A percentile compares a stretch with the other conserved stretches of the same genome.
These are phyloP conservation scores for Curvularia hawaiiensis DNA, from an alignment of 2,329 filamentous ascomycete genomes.

Conservation along the genomic window DNA sequence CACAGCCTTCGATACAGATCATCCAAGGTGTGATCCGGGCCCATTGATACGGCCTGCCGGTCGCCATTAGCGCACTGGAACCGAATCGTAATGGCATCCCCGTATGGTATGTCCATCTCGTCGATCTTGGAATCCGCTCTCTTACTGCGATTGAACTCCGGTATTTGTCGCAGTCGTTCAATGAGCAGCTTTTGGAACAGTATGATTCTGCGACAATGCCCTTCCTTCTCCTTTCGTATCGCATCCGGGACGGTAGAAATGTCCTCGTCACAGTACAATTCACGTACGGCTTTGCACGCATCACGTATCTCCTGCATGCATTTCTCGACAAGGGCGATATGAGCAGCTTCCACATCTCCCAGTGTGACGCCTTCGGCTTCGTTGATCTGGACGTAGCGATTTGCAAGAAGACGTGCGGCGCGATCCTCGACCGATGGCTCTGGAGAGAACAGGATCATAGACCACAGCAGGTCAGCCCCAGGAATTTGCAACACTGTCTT, in stretches of 20 bases:
- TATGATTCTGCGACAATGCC: constrained; percentile 40
- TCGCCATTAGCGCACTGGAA: constrained; percentile 69
- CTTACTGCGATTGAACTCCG: constrained; percentile 39
- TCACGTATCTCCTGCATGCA: constrained; percentile 67
- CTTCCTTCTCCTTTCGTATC: constrained; percentile 37
- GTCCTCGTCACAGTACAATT: neutral
- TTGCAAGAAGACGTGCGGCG: constrained; percentile 73
- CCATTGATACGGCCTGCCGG: constrained; percentile 68
- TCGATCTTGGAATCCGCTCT: constrained; percentile 46
- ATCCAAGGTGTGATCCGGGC: constrained; percentile 70
- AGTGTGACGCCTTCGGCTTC: constrained; percentile 48
- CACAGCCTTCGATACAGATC: constrained; percentile 71
- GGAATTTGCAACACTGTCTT: constrained; percentile 55
- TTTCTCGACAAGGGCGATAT: constrained; percentile 72
- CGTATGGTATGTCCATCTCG: constrained; percentile 59
- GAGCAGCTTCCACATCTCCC: constrained; percentile 60
- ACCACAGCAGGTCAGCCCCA: constrained; percentile 77
- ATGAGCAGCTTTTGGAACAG: constrained; percentile 45
- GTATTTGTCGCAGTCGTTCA: constrained; percentile 34
- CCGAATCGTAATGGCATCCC: constrained; percentile 69
- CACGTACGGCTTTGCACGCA: constrained; percentile 25
- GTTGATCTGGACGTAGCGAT: constrained; percentile 67
- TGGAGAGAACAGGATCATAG: constrained; percentile 73
- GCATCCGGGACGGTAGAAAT: constrained; percentile 20
- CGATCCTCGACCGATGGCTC: constrained; percentile 67